Conservation (phyloP, 306 rosid genomes). For the Acacia confusa region DNA sequence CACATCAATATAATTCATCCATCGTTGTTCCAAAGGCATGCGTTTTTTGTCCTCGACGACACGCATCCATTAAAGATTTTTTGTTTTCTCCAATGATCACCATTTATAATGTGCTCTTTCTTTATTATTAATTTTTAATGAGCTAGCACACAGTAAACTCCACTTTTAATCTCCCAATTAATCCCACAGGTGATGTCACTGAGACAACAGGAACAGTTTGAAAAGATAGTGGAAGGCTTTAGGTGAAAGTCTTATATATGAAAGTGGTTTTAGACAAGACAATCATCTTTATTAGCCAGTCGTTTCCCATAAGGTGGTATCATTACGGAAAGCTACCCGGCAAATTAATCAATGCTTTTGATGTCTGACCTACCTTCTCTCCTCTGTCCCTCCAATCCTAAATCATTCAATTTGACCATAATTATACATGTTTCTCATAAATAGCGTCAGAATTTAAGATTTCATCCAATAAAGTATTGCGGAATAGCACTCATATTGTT, state of each 20-base stretch:
- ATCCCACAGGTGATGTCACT: slow-evolving; percentile 5
- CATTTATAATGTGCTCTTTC: neutral
- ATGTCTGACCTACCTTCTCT: neutral
- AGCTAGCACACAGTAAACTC: neutral
- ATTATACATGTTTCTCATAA: neutral
- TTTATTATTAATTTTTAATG: neutral
- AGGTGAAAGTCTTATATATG: slow-evolving; percentile 4
- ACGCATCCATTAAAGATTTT: neutral
- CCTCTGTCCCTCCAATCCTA: neutral
- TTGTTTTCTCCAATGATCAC: neutral
- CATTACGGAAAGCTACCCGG: slow-evolving; percentile 15
- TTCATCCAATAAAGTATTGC: neutral
- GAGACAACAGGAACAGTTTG: neutral
- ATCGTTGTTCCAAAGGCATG: neutral
- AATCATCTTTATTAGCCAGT: slow-evolving; percentile 22
- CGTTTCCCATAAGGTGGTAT: slow-evolving; percentile 36
- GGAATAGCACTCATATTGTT: neutral
- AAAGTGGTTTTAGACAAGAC: slow-evolving; percentile 4
- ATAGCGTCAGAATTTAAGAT: neutral
- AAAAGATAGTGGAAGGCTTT: slow-evolving; percentile 14
- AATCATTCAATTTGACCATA: neutral
- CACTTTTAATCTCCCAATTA: neutral
- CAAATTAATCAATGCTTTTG: neutral
- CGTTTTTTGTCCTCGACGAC: neutral
- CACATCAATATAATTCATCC: slow-evolving; percentile 3